Percentiles rank a stretch among this genome's conserved stretches.
These are phyloP conservation scores for Ogataea polymorpha DNA, from an alignment of 805 yeast genomes.

Conservation along the genomic window DNA sequence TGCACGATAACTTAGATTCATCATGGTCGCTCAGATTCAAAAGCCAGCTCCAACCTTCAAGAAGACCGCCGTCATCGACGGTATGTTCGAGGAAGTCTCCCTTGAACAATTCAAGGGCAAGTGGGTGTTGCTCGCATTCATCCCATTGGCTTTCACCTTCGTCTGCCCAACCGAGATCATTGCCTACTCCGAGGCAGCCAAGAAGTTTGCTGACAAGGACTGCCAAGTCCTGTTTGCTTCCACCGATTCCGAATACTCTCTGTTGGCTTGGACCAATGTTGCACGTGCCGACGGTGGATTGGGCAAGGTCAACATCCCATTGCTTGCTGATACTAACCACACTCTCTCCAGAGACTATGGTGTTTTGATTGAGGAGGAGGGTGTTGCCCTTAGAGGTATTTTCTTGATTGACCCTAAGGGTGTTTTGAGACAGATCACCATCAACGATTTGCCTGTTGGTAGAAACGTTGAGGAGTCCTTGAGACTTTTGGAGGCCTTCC, in stretches of 20 bases:
- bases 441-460: slow-evolving; percentile 99
- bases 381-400: slow-evolving; percentile 96
- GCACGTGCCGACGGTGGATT: slow-evolving; percentile 98
- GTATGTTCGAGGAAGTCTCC: slow-evolving; percentile 90
- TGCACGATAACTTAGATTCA: slow-evolving; percentile 10
- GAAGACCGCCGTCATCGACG: slow-evolving; percentile 97
- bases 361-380: slow-evolving; percentile 94
- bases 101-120: slow-evolving; percentile 96
- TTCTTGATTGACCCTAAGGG: slow-evolving; percentile 98
- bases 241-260: slow-evolving; percentile 96
- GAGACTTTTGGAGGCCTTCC: slow-evolving; percentile 98
- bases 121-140: slow-evolving; percentile 95
- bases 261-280: slow-evolving; percentile 97
- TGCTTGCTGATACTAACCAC: slow-evolving; percentile 96
- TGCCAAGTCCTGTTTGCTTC: slow-evolving; percentile 93
- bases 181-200: slow-evolving; percentile 95
- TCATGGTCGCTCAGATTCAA: slow-evolving; percentile 88
- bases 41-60: slow-evolving; percentile 95
- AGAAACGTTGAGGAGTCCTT: slow-evolving; percentile 97
- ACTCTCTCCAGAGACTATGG: slow-evolving; percentile 93
- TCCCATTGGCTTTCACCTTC: slow-evolving; percentile 98
- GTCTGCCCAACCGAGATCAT: slow-evolving; percentile 99
- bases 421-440: slow-evolving; percentile 89
- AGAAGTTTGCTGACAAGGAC: slow-evolving; percentile 82
- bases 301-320: slow-evolving; percentile 92